These are phyloP conservation scores for Leccinum broughii DNA, from an alignment of 768 basidiomycete species.

Conservation along the genomic window DNA sequence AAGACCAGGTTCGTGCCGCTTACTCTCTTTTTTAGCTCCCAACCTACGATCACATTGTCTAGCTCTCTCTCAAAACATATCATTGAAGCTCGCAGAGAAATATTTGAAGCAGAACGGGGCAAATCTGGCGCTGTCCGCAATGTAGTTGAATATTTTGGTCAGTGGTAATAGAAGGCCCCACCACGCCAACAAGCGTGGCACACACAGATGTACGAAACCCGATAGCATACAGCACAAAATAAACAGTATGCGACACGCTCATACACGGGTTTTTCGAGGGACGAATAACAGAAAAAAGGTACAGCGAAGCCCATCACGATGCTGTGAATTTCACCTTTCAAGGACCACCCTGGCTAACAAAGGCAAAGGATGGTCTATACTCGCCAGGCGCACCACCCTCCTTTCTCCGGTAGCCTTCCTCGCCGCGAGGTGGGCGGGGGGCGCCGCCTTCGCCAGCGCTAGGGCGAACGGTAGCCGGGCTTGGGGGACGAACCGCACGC, in stretches of 20 bases:
- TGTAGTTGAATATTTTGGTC: too few species aligned
- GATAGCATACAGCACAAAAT: too few species aligned
- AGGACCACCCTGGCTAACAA: slow-evolving; percentile 86
- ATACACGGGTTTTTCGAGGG: too few species aligned
- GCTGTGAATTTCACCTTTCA: slow-evolving; percentile 30
- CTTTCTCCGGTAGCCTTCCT: slow-evolving; percentile 88
- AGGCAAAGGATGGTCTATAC: slow-evolving; percentile 85
- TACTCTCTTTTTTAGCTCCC: too few species aligned
- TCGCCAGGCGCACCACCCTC: slow-evolving; percentile 86
- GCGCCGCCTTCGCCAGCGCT: slow-evolving; percentile 76
- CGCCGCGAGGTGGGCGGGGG: slow-evolving; percentile 54
- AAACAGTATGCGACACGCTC: too few species aligned
- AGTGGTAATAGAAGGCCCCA: too few species aligned
- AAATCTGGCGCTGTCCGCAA: too few species aligned
- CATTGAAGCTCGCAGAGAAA: neutral
- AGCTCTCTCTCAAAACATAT: neutral
- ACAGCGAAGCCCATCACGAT: too few species aligned
- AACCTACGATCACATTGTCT: neutral
- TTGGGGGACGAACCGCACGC: slow-evolving; percentile 74
- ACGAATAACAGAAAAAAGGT: too few species aligned
- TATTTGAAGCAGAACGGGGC: too few species aligned
- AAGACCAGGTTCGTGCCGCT: slow-evolving; percentile 43
- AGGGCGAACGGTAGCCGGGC: slow-evolving; percentile 67
- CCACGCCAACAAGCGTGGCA: too few species aligned
- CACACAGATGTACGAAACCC: too few species aligned